phyloP scores from a whole-genome alignment of 176 grass and related monocot species.

The Cenchrus purpureus region DNA sequence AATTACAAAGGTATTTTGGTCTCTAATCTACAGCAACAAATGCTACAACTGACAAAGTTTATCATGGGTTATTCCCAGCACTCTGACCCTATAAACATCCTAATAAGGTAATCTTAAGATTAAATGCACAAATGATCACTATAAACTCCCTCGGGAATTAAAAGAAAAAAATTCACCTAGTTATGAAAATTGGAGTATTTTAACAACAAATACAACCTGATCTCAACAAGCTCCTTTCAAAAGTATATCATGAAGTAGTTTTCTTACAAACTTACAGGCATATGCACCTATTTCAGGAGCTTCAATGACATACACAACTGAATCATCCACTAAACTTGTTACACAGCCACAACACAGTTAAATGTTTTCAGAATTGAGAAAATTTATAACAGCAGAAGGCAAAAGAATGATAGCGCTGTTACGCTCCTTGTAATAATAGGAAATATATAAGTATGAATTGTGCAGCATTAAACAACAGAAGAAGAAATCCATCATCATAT shows the following conservation, averaged over 20 bases:
- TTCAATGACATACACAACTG: slow-evolving; percentile 16
- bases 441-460: slow-evolving; percentile 3
- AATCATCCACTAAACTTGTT: not conserved
- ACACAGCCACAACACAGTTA: not conserved
- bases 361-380: not conserved
- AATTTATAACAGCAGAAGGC: not conserved
- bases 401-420: not conserved
- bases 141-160: not conserved
- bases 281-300: slow-evolving; percentile 11
- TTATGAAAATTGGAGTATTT: not conserved
- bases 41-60: not conserved
- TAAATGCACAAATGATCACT: not conserved
- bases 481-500: slow-evolving; percentile 37
- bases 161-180: not conserved
- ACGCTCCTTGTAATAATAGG: slow-evolving; percentile 17
- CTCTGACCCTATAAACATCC: not conserved
- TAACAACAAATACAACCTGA: not conserved
- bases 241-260: slow-evolving; percentile 27
- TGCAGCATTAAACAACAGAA: slow-evolving; percentile 13
- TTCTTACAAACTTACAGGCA: not conserved
- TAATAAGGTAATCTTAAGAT: slow-evolving; percentile 10
- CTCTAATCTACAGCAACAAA: slow-evolving; percentile 3
- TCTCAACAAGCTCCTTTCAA: not conserved
- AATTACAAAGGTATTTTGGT: not conserved
- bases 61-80: slow-evolving; percentile 4